phyloP scores from a whole-genome alignment of 257 asterid genomes.

The Salvia splendens region DNA sequence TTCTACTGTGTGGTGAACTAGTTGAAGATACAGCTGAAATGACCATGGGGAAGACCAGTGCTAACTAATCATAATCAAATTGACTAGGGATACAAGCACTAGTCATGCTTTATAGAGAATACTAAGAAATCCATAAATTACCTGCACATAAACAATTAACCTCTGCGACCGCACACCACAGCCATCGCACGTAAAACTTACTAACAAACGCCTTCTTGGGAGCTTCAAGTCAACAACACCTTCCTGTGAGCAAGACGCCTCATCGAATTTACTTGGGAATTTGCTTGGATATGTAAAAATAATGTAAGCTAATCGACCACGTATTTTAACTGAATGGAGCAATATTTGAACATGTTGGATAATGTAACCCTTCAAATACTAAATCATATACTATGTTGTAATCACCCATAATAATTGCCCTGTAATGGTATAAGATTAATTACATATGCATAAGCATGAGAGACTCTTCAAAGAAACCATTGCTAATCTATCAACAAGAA shows the following conservation, averaged over 20 bases:
- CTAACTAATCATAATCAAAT: not conserved
- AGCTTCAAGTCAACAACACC: constrained; percentile 65
- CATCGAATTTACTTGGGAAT: not conserved
- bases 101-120: constrained; percentile 6
- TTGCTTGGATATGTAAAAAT: no score
- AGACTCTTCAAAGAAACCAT: no score
- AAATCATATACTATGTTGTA: no score
- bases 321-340: no score
- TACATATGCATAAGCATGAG: no score
- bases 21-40: not conserved
- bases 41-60: not conserved
- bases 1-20: constrained; percentile 7
- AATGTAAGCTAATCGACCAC: no score
- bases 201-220: constrained; percentile 82
- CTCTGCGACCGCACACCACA: constrained; percentile 72
- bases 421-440: no score
- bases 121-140: constrained; percentile 28
- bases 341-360: no score
- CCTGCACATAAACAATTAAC: constrained; percentile 85
- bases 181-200: constrained; percentile 72
- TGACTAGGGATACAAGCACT: not conserved
- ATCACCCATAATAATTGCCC: no score
- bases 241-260: constrained; percentile 48
- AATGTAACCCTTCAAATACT: no score
- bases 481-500: not conserved